Evolutionary conservation across 2,329 filamentous ascomycete genomes (phyloP).

Genomic region (Mariannaea elegans): DNA sequence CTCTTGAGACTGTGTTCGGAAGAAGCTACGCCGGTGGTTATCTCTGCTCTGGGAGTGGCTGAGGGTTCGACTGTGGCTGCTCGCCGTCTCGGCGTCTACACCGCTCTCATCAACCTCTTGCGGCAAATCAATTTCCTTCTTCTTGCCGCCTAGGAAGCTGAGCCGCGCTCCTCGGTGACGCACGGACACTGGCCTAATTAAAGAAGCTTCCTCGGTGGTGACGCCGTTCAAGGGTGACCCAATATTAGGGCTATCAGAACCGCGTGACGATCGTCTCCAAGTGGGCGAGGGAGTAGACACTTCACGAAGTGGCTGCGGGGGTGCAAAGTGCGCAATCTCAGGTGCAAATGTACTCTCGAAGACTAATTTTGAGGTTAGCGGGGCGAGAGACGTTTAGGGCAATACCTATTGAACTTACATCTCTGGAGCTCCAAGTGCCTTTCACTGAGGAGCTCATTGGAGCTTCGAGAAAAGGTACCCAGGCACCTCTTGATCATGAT

Average conservation of each 20-base stretch:
- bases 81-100: slow-evolving; percentile 45
- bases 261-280: slow-evolving; percentile 60
- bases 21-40: slow-evolving; percentile 53
- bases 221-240: slow-evolving; percentile 47
- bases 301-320: slow-evolving; percentile 55
- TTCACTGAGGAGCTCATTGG: slow-evolving; percentile 64
- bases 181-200: slow-evolving; percentile 60
- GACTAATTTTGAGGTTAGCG: too few relatives aligned
- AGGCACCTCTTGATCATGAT: slow-evolving; percentile 87
- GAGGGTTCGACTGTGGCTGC: slow-evolving; percentile 41
- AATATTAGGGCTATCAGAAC: slow-evolving; percentile 47
- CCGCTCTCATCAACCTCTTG: slow-evolving; percentile 42
- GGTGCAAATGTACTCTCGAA: slow-evolving; percentile 71
- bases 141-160: slow-evolving; percentile 65
- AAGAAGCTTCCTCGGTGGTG: slow-evolving; percentile 58
- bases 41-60: slow-evolving; percentile 42
- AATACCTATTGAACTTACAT: slow-evolving; percentile 60
- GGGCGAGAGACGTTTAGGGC: too few relatives aligned
- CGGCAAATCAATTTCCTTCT: slow-evolving; percentile 50
- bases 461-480: slow-evolving; percentile 71
- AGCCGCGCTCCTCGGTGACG: slow-evolving; percentile 63
- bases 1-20: slow-evolving; percentile 51
- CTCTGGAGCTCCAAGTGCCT: slow-evolving; percentile 68
- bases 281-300: slow-evolving; percentile 55
- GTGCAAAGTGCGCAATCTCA: slow-evolving; percentile 71